Conservation (phyloP, 345 rosid species). For the Aquilaria malaccensis region DNA sequence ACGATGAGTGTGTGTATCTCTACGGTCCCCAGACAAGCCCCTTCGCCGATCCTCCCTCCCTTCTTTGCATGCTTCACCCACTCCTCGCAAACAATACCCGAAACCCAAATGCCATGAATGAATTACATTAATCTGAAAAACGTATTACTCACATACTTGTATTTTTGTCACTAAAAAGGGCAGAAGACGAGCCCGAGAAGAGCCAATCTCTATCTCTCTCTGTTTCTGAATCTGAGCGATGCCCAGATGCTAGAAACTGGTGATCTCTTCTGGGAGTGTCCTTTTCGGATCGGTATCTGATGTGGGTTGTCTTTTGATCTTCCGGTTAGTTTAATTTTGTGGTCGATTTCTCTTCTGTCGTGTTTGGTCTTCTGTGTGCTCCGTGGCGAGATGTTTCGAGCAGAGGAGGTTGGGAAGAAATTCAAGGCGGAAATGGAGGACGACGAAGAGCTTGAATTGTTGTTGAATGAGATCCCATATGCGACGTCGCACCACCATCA, state of each 20-base stretch:
- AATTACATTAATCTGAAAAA: slow-evolving; percentile 8
- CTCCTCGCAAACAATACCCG: slow-evolving; percentile 18
- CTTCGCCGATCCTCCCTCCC: slow-evolving; percentile 12
- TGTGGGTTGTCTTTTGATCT: slow-evolving; percentile 9
- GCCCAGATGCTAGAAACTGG: slow-evolving; percentile 9
- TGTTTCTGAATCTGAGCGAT: slow-evolving; percentile 8
- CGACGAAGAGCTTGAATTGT: slow-evolving; percentile 21
- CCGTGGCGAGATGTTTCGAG: slow-evolving; percentile 2
- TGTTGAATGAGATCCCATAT: slow-evolving; percentile 26
- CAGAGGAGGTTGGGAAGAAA: slow-evolving; percentile 7
- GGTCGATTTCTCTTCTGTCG: background rate
- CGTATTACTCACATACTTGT: background rate
- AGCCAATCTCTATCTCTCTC: background rate
- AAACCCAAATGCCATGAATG: slow-evolving; percentile 9
- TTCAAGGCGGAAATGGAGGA: slow-evolving; percentile 12
- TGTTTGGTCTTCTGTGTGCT: background rate
- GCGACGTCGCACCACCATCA: slow-evolving; percentile 17
- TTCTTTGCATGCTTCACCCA: slow-evolving; percentile 28
- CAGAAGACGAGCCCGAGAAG: background rate
- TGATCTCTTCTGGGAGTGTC: slow-evolving; percentile 15
- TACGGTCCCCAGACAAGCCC: slow-evolving; percentile 19
- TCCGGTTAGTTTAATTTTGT: background rate
- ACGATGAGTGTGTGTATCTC: slow-evolving; percentile 4
- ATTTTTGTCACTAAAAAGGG: background rate
- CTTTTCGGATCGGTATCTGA: slow-evolving; percentile 11